Conservation (phyloP, 2,329 filamentous ascomycete genomes). For the Aspergillus costaricaensis region DNA sequence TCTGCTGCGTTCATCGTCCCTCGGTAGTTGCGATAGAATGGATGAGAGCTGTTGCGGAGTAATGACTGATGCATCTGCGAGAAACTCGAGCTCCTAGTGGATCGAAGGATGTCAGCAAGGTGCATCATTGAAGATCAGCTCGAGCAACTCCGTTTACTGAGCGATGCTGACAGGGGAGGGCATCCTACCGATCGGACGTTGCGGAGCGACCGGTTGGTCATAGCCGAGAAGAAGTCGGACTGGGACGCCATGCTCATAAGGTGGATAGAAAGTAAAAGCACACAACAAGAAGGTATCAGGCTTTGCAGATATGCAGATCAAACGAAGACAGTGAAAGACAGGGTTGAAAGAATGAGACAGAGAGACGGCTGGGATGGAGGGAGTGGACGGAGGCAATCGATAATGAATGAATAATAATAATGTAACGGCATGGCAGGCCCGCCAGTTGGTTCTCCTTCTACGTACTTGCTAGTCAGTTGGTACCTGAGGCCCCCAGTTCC, state of each 20-base stretch:
- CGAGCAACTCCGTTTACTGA: not conserved
- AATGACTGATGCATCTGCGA: constrained; percentile 80
- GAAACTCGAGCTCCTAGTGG: constrained; percentile 80
- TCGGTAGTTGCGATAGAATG: constrained; percentile 73
- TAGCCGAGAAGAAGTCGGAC: constrained; percentile 49
- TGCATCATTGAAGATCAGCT: not conserved
- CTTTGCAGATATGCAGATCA: not conserved
- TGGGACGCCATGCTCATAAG: constrained; percentile 35
- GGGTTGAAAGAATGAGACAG: not conserved
- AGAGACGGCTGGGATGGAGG: not conserved
- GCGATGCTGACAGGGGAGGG: constrained; percentile 4
- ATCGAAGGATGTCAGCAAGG: constrained; percentile 9
- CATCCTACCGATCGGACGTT: constrained; percentile 77
- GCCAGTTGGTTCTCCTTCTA: constrained; percentile 6
- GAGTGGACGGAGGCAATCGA: constrained; percentile 4
- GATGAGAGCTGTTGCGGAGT: constrained; percentile 71
- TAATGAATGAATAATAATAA: constrained; percentile 9
- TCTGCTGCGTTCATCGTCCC: constrained; percentile 34
- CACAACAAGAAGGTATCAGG: constrained; percentile 1
- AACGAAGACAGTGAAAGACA: not conserved
- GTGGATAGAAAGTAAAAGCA: not conserved
- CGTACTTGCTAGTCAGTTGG: constrained; percentile 1
- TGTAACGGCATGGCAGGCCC: not conserved
- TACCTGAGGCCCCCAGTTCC: constrained; percentile 6
- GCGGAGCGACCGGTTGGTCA: constrained; percentile 81